These are phyloP conservation scores for Boletus insuetus DNA, from an alignment of 768 basidiomycete species.

Conservation along the genomic window DNA sequence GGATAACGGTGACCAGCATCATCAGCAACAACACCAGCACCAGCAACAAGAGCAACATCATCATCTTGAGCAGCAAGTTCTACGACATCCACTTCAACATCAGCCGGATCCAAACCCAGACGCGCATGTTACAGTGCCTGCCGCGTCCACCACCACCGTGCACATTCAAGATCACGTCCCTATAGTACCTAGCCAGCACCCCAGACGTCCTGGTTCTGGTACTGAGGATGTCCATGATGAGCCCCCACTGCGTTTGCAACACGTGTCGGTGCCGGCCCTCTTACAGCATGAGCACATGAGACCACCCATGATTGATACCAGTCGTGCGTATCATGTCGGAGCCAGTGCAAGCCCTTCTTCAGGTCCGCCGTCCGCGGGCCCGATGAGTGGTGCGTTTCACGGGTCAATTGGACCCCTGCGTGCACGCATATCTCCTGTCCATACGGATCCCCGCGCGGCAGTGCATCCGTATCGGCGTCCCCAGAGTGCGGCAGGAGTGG, in stretches of 20 bases:
- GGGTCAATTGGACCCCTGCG: conserved; percentile 25
- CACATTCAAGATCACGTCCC: conserved; percentile 30
- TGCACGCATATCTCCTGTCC: conserved; percentile 27
- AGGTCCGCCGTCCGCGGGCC: conserved; percentile 30
- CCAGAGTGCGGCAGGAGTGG: conserved; percentile 26
- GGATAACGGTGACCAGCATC: conserved; percentile 37
- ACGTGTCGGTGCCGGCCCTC: conserved; percentile 18
- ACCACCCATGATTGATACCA: conserved; percentile 35
- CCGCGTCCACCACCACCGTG: conserved; percentile 14
- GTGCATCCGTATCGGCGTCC: conserved; percentile 32
- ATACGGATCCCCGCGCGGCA: conserved; percentile 14
- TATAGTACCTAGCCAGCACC: conserved; percentile 30
- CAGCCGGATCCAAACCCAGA: conserved; percentile 31
- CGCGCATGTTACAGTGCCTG: conserved; percentile 13
- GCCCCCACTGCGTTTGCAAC: conserved; percentile 24
- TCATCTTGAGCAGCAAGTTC: conserved; percentile 36
- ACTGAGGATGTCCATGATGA: conserved; percentile 21
- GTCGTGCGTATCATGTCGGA: conserved; percentile 24
- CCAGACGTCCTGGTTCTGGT: conserved; percentile 18
- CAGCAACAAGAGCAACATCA: conserved; percentile 30
- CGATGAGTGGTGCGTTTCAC: conserved; percentile 10
- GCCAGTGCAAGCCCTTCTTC: conserved; percentile 31
- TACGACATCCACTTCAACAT: conserved; percentile 38
- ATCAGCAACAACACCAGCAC: conserved; percentile 21
- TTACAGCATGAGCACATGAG: conserved; percentile 31